These are phyloP conservation scores for Akanthomyces uredinophilus DNA, from an alignment of 2,329 filamentous ascomycete species.

Conservation along the genomic window DNA sequence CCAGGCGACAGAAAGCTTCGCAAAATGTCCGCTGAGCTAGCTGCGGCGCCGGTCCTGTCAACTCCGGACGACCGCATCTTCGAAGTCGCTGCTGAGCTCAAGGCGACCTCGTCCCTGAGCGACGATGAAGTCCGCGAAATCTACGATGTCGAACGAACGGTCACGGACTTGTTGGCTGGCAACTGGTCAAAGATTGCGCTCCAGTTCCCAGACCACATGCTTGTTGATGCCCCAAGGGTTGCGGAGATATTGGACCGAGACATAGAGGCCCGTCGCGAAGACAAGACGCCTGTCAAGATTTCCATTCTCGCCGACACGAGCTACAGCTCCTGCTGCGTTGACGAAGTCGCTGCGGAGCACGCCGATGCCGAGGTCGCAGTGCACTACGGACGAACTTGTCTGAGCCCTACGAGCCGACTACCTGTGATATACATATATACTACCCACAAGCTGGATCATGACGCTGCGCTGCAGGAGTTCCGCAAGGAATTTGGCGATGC, in stretches of 20 bases:
- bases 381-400: slow-evolving; percentile 87
- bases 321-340: slow-evolving; percentile 94
- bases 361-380: slow-evolving; percentile 85
- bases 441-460: slow-evolving; percentile 59
- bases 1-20: background rate
- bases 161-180: slow-evolving; percentile 66
- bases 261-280: slow-evolving; percentile 19
- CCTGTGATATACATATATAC: slow-evolving; percentile 93
- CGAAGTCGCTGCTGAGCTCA: slow-evolving; percentile 40
- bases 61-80: slow-evolving; percentile 58
- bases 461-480: slow-evolving; percentile 55
- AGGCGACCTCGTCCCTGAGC: slow-evolving; percentile 30
- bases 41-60: slow-evolving; percentile 55
- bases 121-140: slow-evolving; percentile 68
- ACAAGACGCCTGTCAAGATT: slow-evolving; percentile 40
- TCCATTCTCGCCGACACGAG: slow-evolving; percentile 93
- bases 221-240: slow-evolving; percentile 77
- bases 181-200: slow-evolving; percentile 74
- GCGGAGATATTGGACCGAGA: slow-evolving; percentile 49
- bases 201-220: slow-evolving; percentile 95
- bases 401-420: slow-evolving; percentile 81
- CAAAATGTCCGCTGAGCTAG: slow-evolving; percentile 44
- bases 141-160: slow-evolving; percentile 82
- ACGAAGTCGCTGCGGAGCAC: slow-evolving; percentile 94
- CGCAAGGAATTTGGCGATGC: slow-evolving; percentile 61